Evolutionary conservation across 306 rosid genomes (phyloP), one percentile per base, ranked within the genome.

Genomic region (Carpinus fangiana): DNA sequence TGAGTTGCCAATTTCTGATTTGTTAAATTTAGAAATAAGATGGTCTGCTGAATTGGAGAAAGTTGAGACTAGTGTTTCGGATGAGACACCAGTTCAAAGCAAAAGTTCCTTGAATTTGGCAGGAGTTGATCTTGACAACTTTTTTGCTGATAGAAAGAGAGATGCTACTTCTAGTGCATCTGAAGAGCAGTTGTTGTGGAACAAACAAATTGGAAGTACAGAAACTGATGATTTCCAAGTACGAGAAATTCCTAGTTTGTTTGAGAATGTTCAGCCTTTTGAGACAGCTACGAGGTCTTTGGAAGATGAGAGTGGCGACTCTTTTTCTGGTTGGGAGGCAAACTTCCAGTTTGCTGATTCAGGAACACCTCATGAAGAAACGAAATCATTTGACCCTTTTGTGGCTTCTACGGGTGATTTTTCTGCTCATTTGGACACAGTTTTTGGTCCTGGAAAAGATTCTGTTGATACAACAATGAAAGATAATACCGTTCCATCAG

Each of bases 321-420:
- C 91, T 18, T 79, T 84, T 91, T 90, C 94, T 23, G 81, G 85
- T 85, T 93, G 98, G 98, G 93, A 82, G 60, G 90, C 96, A 38
- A 83, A 80, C 82, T 91, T 95, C 79, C 88, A 81, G 77, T 73
- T 84, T 74, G 89, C 84, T 79, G 79, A 86, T 83, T 76, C 91
- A 75, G 86, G 76, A 79, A 79, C 74, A 45, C 21, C 70, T 84
- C 82, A 47, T 17, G 72, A 86, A 72, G 86, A 79, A 70, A 52
- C 88, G 21, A 84, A 85, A 71, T 80, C 91, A 51, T 12, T 78
- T 68, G 85, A 81, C 77, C 85, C 83, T 52, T 81, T 83, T 21
- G 77, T 81, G 59, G 87, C 73, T 89, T 88, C 88, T 51, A 69
- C 43, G 7, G 83, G 80, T 79, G 88, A 89, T 79, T 68, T 80